A percentile compares a stretch with the other conserved stretches of the same genome.
These are phyloP conservation scores for Aspergillus ellipticus DNA, from an alignment of 495 filamentous ascomycete species.

Conservation along the genomic window DNA sequence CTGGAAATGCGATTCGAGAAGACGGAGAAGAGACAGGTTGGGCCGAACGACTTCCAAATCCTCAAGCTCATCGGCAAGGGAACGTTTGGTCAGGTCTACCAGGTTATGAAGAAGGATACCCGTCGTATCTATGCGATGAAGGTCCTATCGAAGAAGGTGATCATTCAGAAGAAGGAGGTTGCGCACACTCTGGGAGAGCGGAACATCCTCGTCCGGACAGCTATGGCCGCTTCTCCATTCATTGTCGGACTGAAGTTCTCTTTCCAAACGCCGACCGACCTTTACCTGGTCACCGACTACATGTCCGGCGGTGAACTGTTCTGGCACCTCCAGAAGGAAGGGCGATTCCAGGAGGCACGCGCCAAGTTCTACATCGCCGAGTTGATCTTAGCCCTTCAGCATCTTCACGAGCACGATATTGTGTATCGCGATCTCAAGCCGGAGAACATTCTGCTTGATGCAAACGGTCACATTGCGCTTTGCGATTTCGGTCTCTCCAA, in stretches of 20 bases:
- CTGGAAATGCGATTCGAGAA: constrained; percentile 82
- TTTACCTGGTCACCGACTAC: constrained; percentile 98
- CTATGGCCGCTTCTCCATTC: constrained; percentile 92
- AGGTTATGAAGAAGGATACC: constrained; percentile 98
- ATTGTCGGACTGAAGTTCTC: constrained; percentile 98
- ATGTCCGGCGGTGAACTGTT: constrained; percentile 99
- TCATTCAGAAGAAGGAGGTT: constrained; percentile 99
- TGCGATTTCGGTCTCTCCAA: constrained; percentile 94
- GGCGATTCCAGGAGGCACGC: constrained; percentile 87
- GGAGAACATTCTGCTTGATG: constrained; percentile 80
- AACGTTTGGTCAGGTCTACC: constrained; percentile 99
- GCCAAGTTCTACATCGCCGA: constrained; percentile 99
- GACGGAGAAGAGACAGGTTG: constrained; percentile 88
- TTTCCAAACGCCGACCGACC: constrained; percentile 94
- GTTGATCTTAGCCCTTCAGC: constrained; percentile 90
- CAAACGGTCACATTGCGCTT: constrained; percentile 79
- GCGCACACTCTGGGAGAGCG: constrained; percentile 95
- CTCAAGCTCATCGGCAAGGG: constrained; percentile 96
- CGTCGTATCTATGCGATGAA: constrained; percentile 98
- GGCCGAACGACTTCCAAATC: constrained; percentile 95
- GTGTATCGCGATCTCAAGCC: constrained; percentile 92
- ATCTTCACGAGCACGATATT: constrained; percentile 94
- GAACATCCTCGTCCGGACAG: constrained; percentile 94
- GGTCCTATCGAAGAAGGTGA: constrained; percentile 97
- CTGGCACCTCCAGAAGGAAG: constrained; percentile 98